Base-by-base conservation (phyloP, 2,329 filamentous ascomycete species). In the Clonostachys sp. region DNA sequence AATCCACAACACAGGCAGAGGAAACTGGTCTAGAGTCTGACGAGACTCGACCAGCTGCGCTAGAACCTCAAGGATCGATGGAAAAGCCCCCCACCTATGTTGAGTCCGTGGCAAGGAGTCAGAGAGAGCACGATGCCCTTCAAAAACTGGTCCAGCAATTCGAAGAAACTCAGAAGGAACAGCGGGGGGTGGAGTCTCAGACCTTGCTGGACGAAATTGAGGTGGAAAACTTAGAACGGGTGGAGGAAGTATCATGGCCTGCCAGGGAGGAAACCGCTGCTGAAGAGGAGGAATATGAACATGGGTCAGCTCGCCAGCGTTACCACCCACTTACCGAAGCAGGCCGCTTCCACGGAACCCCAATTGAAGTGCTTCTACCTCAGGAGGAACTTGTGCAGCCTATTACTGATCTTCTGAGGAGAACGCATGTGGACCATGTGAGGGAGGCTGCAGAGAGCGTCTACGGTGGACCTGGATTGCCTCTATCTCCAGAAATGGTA, bases 381-480 rank as follows among this genome's bases (percentile, higher is more conserved):
- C 78, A 81, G 53, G 71, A 75, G n/a, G 73, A 80, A 4, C 77
- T 96, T 39, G 76, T 87, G 9, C 70, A 78, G 5, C 91, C 91
- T 0, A 83, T 95, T 16, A 75, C 80, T 3, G 67, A 78, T 5
- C 73, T 96, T 3, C 73, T 97, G 3, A 74, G 75, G 13, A 73
- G 84, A 47, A 80, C 83, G 46, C 80, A 89, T 48, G 80, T 84
- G 41, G 86, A 83, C 48, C 94, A 99, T 61, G 73, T 97, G 34
- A 75, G 77, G 34, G 78, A 86, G 48, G 78, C 86, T 2, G 88
- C 91, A 1, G 81, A 89, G 54, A 78, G 75, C 41, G 75, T 81
- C 1, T 92, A 96, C 61, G 92, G 91, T 41, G 92, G 92, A 0
- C 67, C 68, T 5, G 81, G 84, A 0, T 71, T 97, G 14, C 91